Evolutionary conservation across 805 yeast genomes (phyloP), one percentile per base, ranked within the genome.

Genomic region (Zygotorulaspora danielsina): DNA sequence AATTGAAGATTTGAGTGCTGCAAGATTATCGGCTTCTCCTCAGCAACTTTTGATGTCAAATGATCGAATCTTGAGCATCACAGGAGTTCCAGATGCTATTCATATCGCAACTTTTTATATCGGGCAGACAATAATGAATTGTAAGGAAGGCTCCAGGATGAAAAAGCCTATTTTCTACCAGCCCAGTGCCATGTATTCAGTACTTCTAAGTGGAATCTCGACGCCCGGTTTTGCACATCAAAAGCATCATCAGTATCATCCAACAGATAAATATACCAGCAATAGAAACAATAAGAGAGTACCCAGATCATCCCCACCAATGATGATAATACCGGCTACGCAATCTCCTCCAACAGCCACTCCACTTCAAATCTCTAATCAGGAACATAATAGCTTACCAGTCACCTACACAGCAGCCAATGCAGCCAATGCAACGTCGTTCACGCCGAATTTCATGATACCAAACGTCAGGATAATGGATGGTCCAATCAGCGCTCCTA

Each of bases 11-110:
- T 72, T 73, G 45, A 83, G 93, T 11, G 88, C 90, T 3, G 89
- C 95, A 2, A 71, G 75, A 41, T 69, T 87, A 40, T 75, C 72
- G 49, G 93, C 94, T 2, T 84, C 81, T 17, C 86, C 81, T 29
- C 75, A 76, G 32, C 75, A 80, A 11, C 64, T 87, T 48, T 84
- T 93, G 1, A 75, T 73, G 44, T 81, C 90, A 0, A 84, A 88
- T 11, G 96, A 87, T 58, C 71, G 95, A 42, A 69, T 83, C 15
- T 65, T 87, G 34, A 70, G 78, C 17, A 73, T 86, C 6, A 67
- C 73, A 4, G 95, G 95, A 5, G 90, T 84, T 10, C 87, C 88
- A 1, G 95, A 86, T 64, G 88, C 95, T 2, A 75, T 87, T 29
- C 94, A 84, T 55, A 84, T 85, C 50, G 95, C 95, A 7, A 69